phyloP scores from a whole-genome alignment of 495 filamentous ascomycete species.

The Neurospora hispaniola region DNA sequence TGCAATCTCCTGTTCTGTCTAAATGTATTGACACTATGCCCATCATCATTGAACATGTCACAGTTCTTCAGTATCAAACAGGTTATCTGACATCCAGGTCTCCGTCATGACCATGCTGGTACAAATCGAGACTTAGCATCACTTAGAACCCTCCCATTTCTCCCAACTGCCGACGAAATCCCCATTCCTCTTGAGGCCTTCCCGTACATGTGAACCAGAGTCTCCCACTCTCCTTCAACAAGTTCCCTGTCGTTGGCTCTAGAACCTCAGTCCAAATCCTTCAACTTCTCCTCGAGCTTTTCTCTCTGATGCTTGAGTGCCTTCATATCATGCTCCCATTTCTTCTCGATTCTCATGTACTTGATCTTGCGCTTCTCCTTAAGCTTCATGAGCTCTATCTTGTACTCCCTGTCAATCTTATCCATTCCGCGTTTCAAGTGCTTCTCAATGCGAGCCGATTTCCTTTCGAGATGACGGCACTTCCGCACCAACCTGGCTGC shows the following conservation, averaged over 20 bases:
- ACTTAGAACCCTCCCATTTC: background rate
- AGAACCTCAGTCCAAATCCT: background rate
- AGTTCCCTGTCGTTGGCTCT: background rate
- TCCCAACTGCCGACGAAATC: background rate
- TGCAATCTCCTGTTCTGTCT: background rate
- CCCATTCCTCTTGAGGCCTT: background rate
- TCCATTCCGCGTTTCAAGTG: background rate
- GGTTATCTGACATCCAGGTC: background rate
- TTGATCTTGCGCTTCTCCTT: background rate
- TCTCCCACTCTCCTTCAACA: background rate
- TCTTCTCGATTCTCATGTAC: background rate
- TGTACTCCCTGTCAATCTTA: background rate
- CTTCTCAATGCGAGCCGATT: background rate
- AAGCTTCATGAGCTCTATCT: background rate
- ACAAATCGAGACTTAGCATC: background rate
- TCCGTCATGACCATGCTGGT: background rate
- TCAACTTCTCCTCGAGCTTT: background rate
- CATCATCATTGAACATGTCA: background rate
- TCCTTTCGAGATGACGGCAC: background rate
- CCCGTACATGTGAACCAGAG: background rate
- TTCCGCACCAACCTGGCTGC: background rate
- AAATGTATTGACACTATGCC: background rate
- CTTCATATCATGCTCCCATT: background rate
- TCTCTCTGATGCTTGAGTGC: background rate
- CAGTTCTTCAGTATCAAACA: background rate